Evolutionary conservation across 2,329 filamentous ascomycete genomes (phyloP), one percentile per base, ranked within the genome.

Genomic region (Xylaria multiplex): DNA sequence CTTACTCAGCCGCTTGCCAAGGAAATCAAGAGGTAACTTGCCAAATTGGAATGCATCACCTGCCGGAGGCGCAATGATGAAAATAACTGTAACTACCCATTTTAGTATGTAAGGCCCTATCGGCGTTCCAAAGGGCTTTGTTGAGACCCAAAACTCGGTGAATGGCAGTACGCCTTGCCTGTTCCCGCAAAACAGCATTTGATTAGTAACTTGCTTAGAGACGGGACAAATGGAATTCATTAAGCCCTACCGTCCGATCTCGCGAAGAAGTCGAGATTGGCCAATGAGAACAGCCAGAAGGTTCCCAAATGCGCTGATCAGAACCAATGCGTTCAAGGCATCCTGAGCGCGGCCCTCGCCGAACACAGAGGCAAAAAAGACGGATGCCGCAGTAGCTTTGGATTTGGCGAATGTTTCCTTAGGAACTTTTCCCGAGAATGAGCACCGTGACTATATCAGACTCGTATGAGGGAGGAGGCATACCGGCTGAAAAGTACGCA

Each of bases 11-110:
- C 22, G 6, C 6, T 16, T 6, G 11, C 11, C 3, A n/a, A 46
- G 9, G n/a, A 7, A 16, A 9, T 2, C 2, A 14, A 19, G 13
- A 16, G 16, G 14, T n/a, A 9, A 56, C 77, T 42, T 72, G 82
- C 84, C 79, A 71, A 90, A 90, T 67, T 86, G 86, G 74, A 90
- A 90, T 0, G 88, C 88, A 72, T 90, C 87, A 1, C 88, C 88
- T 0, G 86, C 85, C 0, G 88, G 88, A 0, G 86, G 83, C 0
- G 83, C 86, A 0, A 89, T 70, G 42, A 90, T 89, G 83, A 90
- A 87, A 43, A 90, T 68, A 2, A 86, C 69, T 0, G 87, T 90
- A 50, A 88, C 70, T 0, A 74, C 60, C 83, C 85, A 90, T 71
- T 87, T 86, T 2, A 89, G 67, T 1, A 83, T 61, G 69, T 89